phyloP scores from a whole-genome alignment of 1,139 yeast genomes.

The Hyphopichia burtonii region DNA sequence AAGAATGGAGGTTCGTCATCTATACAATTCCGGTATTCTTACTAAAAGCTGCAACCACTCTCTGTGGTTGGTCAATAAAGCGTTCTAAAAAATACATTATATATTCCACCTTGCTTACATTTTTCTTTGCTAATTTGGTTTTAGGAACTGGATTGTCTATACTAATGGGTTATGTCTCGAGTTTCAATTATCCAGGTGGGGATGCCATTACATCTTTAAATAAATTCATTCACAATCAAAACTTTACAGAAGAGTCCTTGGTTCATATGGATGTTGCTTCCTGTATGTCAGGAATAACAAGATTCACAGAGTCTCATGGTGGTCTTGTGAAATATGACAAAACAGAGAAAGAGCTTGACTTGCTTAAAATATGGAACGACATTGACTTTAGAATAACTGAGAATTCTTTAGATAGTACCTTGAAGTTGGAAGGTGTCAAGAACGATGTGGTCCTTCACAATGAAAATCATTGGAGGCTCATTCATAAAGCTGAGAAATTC shows the following conservation, averaged over 20 bases:
- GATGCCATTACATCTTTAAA: constrained; percentile 61
- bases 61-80: constrained; percentile 18
- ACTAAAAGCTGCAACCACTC: constrained; percentile 63
- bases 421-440: not conserved
- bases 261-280: constrained; percentile 79
- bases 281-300: constrained; percentile 85
- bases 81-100: constrained; percentile 15
- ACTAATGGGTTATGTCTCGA: constrained; percentile 60
- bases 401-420: constrained; percentile 5
- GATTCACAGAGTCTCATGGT: constrained; percentile 61
- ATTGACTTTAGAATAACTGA: constrained; percentile 65
- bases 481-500: constrained; percentile 21
- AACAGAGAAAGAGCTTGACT: constrained; percentile 51
- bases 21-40: constrained; percentile 73
- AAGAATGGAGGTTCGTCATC: constrained; percentile 89
- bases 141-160: constrained; percentile 43
- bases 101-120: constrained; percentile 25
- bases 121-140: constrained; percentile 27
- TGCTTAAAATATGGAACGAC: constrained; percentile 47
- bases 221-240: constrained; percentile 26
- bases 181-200: constrained; percentile 89
- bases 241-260: constrained; percentile 11
- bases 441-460: constrained; percentile 7
- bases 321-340: constrained; percentile 64
- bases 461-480: constrained; percentile 24